Conservation (phyloP, 2,329 filamentous ascomycete genomes). For the Botrytis pseudocinerea region DNA sequence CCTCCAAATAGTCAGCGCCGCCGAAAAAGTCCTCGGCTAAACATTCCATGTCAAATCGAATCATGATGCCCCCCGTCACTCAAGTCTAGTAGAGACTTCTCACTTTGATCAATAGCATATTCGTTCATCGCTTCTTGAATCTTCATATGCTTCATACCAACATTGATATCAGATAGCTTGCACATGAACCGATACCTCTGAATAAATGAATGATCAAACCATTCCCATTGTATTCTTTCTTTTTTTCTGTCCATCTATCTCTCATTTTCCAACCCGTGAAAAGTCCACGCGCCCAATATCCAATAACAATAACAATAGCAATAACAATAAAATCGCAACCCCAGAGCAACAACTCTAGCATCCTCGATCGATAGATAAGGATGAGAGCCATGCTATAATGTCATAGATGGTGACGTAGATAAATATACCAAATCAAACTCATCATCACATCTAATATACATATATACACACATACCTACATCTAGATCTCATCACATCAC, state of each 20-base stretch:
- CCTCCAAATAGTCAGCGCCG: slow-evolving; percentile 46
- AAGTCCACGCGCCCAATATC: not conserved
- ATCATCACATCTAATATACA: too few relatives aligned
- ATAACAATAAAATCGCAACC: not conserved
- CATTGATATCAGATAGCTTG: not conserved
- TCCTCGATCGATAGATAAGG: too few relatives aligned
- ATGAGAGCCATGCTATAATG: too few relatives aligned
- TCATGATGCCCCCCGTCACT: not conserved
- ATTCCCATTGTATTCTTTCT: not conserved
- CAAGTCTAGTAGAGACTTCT: not conserved
- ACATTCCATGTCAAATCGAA: not conserved
- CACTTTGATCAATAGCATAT: not conserved
- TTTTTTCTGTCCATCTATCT: not conserved
- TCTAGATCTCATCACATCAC: too few relatives aligned
- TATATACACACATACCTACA: too few relatives aligned
- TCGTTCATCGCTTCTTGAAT: not conserved
- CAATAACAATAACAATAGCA: not conserved
- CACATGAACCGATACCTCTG: not conserved
- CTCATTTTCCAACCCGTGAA: not conserved
- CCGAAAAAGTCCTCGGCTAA: slow-evolving; percentile 50
- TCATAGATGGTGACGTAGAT: too few relatives aligned
- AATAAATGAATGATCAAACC: not conserved
- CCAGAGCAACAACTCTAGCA: not conserved
- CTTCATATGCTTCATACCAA: not conserved
- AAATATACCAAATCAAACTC: too few relatives aligned